A percentile compares a stretch with the other conserved stretches of the same genome.
Evolutionary conservation across 768 basidiomycete species (phyloP).

Genomic region (Trametes sanguinea): DNA sequence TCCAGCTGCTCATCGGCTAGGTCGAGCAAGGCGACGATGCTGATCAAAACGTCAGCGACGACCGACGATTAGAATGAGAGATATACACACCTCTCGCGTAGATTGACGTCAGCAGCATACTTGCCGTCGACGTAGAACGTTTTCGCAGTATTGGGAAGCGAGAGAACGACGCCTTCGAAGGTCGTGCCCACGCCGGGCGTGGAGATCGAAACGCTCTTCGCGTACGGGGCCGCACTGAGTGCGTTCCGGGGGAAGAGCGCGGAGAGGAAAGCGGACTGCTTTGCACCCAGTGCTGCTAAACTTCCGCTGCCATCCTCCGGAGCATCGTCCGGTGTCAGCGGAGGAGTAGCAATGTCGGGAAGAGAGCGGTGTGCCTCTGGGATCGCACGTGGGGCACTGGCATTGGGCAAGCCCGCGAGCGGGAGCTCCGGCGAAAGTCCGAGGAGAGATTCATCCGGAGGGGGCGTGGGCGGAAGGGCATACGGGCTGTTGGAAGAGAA

Average conservation of each 20-base stretch:
- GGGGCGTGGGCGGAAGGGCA: constrained; percentile 35
- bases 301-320: constrained; percentile 48
- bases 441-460: constrained; percentile 25
- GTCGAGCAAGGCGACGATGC: constrained; percentile 85
- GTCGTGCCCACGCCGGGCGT: constrained; percentile 65
- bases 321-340: constrained; percentile 74
- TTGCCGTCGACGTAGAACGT: constrained; percentile 87
- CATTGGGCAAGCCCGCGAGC: constrained; percentile 13
- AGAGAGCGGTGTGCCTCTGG: constrained; percentile 22
- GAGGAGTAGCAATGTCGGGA: constrained; percentile 63
- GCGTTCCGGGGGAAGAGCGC: constrained; percentile 77
- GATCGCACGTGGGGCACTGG: constrained; percentile 33
- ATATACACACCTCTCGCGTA: constrained; percentile 75
- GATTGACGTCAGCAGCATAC: constrained; percentile 73
- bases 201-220: constrained; percentile 74
- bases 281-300: constrained; percentile 44
- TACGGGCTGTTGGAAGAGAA: constrained; percentile 13
- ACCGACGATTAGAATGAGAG: background rate
- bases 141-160: constrained; percentile 67
- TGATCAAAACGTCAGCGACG: constrained; percentile 33
- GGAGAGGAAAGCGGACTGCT: constrained; percentile 66
- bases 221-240: constrained; percentile 64
- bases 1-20: constrained; percentile 82
- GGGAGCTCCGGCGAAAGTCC: constrained; percentile 21
- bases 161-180: constrained; percentile 80